Conservation (phyloP, 192 early-diverging fungal species). For the Backusella macrospora region DNA sequence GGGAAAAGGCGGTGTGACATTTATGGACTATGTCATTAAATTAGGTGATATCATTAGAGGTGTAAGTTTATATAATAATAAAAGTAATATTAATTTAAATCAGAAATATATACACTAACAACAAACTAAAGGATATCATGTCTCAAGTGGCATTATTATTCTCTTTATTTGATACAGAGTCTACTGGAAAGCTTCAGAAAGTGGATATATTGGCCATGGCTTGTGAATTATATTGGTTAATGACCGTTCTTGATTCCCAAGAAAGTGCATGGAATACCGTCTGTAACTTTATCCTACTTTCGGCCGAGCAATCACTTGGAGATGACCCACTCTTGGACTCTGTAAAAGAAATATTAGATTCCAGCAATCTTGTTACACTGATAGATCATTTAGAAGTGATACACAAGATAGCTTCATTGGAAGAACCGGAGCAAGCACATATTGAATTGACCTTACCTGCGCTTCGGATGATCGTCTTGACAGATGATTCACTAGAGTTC, state of each 20-base stretch:
- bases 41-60: slow-evolving; percentile 58
- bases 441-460: slow-evolving; percentile 20
- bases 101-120: slow-evolving; percentile 50
- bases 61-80: slow-evolving; percentile 18
- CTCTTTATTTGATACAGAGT: slow-evolving; percentile 73
- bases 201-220: slow-evolving; percentile 84
- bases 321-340: not conserved
- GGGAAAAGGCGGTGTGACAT: slow-evolving; percentile 40
- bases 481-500: slow-evolving; percentile 77
- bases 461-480: slow-evolving; percentile 74
- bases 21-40: slow-evolving; percentile 75
- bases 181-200: slow-evolving; percentile 64
- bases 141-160: slow-evolving; percentile 82
- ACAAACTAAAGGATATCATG: slow-evolving; percentile 64
- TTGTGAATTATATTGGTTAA: slow-evolving; percentile 82
- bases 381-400: not conserved
- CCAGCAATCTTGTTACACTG: not conserved
- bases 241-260: slow-evolving; percentile 26
- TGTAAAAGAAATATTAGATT: not conserved
- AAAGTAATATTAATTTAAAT: not conserved
- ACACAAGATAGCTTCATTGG: not conserved
- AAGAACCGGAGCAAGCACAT: not conserved
- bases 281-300: not conserved
- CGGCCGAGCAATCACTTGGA: slow-evolving; percentile 4
- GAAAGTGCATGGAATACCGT: slow-evolving; percentile 6